Percentiles rank a stretch among this genome's conserved stretches.
These are phyloP conservation scores for Vachellia collinsii DNA, from an alignment of 306 rosid genomes.

Conservation along the genomic window DNA sequence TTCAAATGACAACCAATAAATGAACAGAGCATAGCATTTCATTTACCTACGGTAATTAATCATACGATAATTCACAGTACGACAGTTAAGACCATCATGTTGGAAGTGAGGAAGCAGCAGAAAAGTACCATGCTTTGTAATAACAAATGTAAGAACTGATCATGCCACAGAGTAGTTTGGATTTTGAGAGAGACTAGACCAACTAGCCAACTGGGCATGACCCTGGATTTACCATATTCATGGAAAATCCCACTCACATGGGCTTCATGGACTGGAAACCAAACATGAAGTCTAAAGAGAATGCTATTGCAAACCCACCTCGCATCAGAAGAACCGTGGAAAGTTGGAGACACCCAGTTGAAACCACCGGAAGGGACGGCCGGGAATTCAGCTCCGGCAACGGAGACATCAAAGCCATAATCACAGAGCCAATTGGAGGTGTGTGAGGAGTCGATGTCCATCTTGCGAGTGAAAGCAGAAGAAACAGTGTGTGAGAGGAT, in stretches of 20 bases:
- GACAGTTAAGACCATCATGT: not conserved
- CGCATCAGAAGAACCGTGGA: slow-evolving; percentile 44
- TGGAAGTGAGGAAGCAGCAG: not conserved
- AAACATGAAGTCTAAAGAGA: slow-evolving; percentile 33
- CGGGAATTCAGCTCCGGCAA: slow-evolving; percentile 49
- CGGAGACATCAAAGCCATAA: slow-evolving; percentile 49
- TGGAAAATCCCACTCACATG: not conserved
- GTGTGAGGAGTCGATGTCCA: slow-evolving; percentile 52
- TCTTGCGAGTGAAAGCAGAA: slow-evolving; percentile 21
- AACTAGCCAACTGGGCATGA: not conserved
- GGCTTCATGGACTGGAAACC: slow-evolving; percentile 12
- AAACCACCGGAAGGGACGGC: slow-evolving; percentile 48
- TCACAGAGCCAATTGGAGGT: slow-evolving; percentile 62
- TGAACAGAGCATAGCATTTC: not conserved
- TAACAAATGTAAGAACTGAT: not conserved
- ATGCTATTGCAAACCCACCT: slow-evolving; percentile 42
- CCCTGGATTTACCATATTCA: not conserved
- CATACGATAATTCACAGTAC: not conserved
- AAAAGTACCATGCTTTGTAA: not conserved
- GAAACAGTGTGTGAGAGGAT: not conserved
- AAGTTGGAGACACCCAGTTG: slow-evolving; percentile 55
- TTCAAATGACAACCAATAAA: not conserved
- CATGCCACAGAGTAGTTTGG: not conserved
- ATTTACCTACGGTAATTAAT: not conserved
- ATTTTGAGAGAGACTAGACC: not conserved